Conservation (phyloP, 495 filamentous ascomycete genomes). For the Aspergillus taichungensis region DNA sequence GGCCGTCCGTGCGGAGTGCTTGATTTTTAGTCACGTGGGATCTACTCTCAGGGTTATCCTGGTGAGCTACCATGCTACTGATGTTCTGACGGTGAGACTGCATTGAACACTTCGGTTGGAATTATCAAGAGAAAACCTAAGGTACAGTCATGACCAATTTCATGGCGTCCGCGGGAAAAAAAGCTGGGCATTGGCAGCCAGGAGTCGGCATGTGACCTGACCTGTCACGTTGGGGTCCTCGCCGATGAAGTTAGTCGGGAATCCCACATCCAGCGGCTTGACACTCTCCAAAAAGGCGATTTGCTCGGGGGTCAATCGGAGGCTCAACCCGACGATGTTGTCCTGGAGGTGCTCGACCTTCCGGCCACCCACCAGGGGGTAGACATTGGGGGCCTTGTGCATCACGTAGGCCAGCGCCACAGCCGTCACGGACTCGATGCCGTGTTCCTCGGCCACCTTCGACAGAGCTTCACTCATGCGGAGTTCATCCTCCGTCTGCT, state of each 20-base stretch:
- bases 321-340: constrained; percentile 47
- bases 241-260: constrained; percentile 43
- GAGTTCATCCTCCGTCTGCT: constrained; percentile 30
- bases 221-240: constrained; percentile 23
- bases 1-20: too few species aligned
- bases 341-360: constrained; percentile 51
- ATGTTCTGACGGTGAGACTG: too few species aligned
- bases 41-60: too few species aligned
- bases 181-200: constrained; percentile 1
- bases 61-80: too few species aligned
- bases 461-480: constrained; percentile 39
- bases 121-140: too few species aligned
- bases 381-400: constrained; percentile 61
- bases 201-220: not conserved
- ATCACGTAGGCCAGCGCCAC: constrained; percentile 64
- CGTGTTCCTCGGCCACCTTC: constrained; percentile 44
- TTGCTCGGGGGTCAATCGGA: constrained; percentile 44
- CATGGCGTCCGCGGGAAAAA: too few species aligned
- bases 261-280: constrained; percentile 40
- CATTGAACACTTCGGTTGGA: too few species aligned
- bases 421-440: constrained; percentile 37
- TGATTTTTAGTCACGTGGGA: too few species aligned
- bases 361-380: constrained; percentile 59
- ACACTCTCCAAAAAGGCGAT: constrained; percentile 47
- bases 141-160: too few species aligned